Evolutionary conservation across 2,329 filamentous ascomycete species (phyloP).

Genomic region (Pseudogymnoascus destructans): DNA sequence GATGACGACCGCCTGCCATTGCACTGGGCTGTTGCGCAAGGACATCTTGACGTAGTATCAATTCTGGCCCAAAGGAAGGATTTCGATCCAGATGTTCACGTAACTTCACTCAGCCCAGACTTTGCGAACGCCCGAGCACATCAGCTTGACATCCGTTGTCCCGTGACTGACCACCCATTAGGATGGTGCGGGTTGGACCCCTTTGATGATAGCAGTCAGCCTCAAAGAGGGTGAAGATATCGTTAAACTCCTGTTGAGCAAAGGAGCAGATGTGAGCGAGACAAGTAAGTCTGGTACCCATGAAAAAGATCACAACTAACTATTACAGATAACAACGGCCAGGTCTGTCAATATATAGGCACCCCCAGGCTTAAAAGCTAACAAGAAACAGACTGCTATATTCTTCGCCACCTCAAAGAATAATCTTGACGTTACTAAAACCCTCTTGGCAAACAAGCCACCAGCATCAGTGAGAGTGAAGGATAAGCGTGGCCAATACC

Average conservation of each 20-base stretch:
- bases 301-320: background rate
- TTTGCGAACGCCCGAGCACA: background rate
- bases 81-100: constrained; percentile 76
- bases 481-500: constrained; percentile 77
- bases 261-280: constrained; percentile 58
- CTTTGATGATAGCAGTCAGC: constrained; percentile 70
- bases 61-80: constrained; percentile 55
- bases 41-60: constrained; percentile 60
- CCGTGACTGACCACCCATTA: constrained; percentile 22
- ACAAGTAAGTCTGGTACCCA: constrained; percentile 41
- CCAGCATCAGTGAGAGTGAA: constrained; percentile 65
- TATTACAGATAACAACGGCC: constrained; percentile 46
- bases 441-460: constrained; percentile 57
- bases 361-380: background rate
- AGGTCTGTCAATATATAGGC: constrained; percentile 31
- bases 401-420: constrained; percentile 88
- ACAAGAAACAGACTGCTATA: constrained; percentile 53
- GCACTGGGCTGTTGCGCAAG: constrained; percentile 87
- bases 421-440: constrained; percentile 68
- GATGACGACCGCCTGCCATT: constrained; percentile 81
- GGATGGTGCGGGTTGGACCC: constrained; percentile 72
- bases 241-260: constrained; percentile 52
- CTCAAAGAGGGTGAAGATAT: constrained; percentile 59
- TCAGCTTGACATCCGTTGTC: background rate
- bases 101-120: constrained; percentile 26